Conservation (phyloP, 208 protist genomes). For the Trypanosoma mega region DNA sequence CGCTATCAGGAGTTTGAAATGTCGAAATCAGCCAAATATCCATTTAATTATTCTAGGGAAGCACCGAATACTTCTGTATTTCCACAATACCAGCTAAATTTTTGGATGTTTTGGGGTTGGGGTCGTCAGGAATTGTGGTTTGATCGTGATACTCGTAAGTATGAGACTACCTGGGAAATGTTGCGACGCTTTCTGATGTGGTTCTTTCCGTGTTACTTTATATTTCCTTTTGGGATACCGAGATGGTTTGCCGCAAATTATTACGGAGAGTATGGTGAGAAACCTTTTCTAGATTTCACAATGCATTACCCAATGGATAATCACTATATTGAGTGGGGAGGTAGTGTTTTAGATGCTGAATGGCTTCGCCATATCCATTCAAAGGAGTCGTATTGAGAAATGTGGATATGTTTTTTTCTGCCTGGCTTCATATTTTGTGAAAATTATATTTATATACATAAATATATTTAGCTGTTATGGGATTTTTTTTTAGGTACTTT, state of each 20-base stretch:
- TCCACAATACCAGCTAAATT: constrained; percentile 83
- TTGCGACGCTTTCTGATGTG: constrained; percentile 77
- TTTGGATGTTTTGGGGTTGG: constrained; percentile 90
- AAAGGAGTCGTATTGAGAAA: constrained; percentile 76
- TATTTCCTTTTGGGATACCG: constrained; percentile 86
- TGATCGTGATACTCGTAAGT: constrained; percentile 75
- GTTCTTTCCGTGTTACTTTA: constrained; percentile 87
- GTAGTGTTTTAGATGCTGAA: constrained; percentile 76
- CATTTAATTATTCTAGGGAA: constrained; percentile 84
- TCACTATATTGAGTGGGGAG: constrained; percentile 85
- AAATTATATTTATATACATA: no score
- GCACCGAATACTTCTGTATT: constrained; percentile 89
- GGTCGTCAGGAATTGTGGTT: constrained; percentile 86
- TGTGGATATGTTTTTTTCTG: no score
- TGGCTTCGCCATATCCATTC: constrained; percentile 89
- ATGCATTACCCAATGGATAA: constrained; percentile 87
- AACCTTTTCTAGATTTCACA: constrained; percentile 73
- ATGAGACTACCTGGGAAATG: constrained; percentile 89
- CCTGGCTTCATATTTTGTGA: no score
- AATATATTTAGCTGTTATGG: no score
- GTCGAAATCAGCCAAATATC: constrained; percentile 80
- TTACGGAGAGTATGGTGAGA: constrained; percentile 88
- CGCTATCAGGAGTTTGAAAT: constrained; percentile 91
- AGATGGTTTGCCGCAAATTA: constrained; percentile 70
- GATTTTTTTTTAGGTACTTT: constrained; percentile 15